phyloP scores from a whole-genome alignment of 495 filamentous ascomycete genomes.

The Trypethelium eluteriae region DNA sequence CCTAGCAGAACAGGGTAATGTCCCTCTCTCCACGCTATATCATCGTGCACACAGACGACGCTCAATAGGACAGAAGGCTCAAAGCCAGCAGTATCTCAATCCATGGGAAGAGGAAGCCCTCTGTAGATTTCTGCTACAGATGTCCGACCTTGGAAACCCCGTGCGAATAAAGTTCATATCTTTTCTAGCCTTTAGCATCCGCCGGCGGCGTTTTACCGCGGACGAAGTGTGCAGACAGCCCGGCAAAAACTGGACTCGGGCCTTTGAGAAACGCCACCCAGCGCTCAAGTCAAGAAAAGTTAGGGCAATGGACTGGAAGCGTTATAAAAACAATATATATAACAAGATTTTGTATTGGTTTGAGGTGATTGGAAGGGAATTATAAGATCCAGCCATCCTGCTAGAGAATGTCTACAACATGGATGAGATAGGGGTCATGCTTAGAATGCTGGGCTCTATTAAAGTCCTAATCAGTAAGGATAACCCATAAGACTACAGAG shows the following conservation, averaged over 20 bases:
- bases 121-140: constrained; percentile 14
- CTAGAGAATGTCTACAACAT: constrained; percentile 18
- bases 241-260: constrained; percentile 19
- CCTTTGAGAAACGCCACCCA: constrained; percentile 28
- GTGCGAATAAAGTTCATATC: constrained; percentile 21
- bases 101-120: constrained; percentile 19
- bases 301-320: constrained; percentile 26
- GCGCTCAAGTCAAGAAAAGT: constrained; percentile 24
- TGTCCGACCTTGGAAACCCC: constrained; percentile 15
- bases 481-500: constrained; percentile 17
- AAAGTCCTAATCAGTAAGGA: constrained; percentile 20
- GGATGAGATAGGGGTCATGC: constrained; percentile 18
- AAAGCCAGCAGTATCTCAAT: constrained; percentile 20
- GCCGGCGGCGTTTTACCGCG: constrained; percentile 5
- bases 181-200: constrained; percentile 17
- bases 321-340: constrained; percentile 32
- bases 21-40: constrained; percentile 13
- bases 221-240: constrained; percentile 13
- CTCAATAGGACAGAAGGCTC: too few relatives aligned
- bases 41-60: constrained; percentile 14
- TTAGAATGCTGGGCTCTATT: constrained; percentile 18
- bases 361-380: constrained; percentile 19
- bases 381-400: constrained; percentile 17
- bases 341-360: constrained; percentile 37
- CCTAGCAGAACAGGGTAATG: constrained; percentile 14